A percentile compares a stretch with the other conserved stretches of the same genome.
These are phyloP conservation scores for Fusarium ramigenum DNA, from an alignment of 2,329 filamentous ascomycete genomes.

Conservation along the genomic window DNA sequence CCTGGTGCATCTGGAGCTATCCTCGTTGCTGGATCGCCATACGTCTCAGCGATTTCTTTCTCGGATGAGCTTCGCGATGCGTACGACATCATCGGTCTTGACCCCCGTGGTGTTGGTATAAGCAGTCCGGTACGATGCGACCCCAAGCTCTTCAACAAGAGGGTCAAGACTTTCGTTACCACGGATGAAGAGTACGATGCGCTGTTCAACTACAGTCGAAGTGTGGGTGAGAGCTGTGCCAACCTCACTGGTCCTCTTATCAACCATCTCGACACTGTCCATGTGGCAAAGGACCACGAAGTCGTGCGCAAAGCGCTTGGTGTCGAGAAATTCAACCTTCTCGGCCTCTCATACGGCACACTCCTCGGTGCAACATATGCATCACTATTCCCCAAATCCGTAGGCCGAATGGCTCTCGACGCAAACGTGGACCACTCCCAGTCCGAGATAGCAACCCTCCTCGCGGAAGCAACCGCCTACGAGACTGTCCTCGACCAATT, in stretches of 20 bases:
- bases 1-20: constrained; percentile 26
- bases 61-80: constrained; percentile 31
- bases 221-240: constrained; percentile 35
- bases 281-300: constrained; percentile 39
- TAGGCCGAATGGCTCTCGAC: constrained; percentile 43
- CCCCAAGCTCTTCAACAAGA: constrained; percentile 35
- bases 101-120: constrained; percentile 54
- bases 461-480: constrained; percentile 26
- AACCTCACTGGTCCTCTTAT: constrained; percentile 38
- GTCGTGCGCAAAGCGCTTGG: constrained; percentile 38
- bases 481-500: constrained; percentile 33
- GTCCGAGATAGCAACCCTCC: constrained; percentile 19
- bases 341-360: constrained; percentile 51
- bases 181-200: constrained; percentile 15
- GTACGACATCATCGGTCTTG: constrained; percentile 56
- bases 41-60: constrained; percentile 16
- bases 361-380: constrained; percentile 48
- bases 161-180: constrained; percentile 21
- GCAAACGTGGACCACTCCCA: constrained; percentile 40
- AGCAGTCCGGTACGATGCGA: constrained; percentile 54
- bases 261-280: constrained; percentile 35
- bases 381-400: constrained; percentile 42
- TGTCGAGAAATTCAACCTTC: constrained; percentile 42
- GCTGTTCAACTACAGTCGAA: constrained; percentile 17
- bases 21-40: constrained; percentile 13